A percentile compares a stretch with the other conserved stretches of the same genome.
phyloP scores from a whole-genome alignment of 2,329 filamentous ascomycete genomes.

The Phyllachora maydis region DNA sequence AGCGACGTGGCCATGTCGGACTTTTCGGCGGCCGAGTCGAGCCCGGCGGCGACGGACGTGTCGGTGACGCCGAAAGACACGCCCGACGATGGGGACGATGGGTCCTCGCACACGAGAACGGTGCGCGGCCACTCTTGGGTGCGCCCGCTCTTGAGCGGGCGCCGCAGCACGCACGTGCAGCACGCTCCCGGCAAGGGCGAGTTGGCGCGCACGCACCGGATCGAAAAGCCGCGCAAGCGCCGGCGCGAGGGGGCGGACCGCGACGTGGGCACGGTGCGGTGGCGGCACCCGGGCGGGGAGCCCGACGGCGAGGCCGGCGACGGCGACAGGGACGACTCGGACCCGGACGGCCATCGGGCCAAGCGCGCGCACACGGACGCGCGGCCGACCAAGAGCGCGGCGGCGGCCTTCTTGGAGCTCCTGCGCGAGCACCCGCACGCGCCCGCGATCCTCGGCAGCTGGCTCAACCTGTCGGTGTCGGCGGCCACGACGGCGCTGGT shows the following conservation, averaged over 20 bases:
- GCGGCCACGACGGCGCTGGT: conserved; percentile 46
- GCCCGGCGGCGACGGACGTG: conserved; percentile 34
- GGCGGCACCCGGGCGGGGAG: conserved; percentile 20
- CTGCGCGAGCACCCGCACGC: conserved; percentile 36
- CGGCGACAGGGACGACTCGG: conserved; percentile 29
- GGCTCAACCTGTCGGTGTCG: conserved; percentile 38
- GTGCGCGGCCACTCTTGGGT: conserved; percentile 24
- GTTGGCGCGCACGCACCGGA: conserved; percentile 26
- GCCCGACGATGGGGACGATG: conserved; percentile 25
- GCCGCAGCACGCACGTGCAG: conserved; percentile 15
- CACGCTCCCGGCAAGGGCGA: conserved; percentile 41
- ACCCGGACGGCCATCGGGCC: conserved; percentile 15
- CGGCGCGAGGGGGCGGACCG: conserved; percentile 28
- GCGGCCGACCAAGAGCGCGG: conserved; percentile 10
- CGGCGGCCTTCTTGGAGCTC: conserved; percentile 23
- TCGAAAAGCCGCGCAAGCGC: conserved; percentile 31
- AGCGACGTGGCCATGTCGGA: conserved; percentile 33
- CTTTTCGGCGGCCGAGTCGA: conserved; percentile 35
- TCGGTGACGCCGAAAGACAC: conserved; percentile 31
- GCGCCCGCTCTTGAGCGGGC: conserved; percentile 23
- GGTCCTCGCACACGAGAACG: conserved; percentile 19
- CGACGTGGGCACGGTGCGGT: conserved; percentile 28
- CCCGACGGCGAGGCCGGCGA: too few relatives aligned
- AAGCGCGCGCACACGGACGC: conserved; percentile 7
- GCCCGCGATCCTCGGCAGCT: conserved; percentile 36